Conservation (phyloP, 768 basidiomycete species). For the Pseudohyphozyma bogoriensis region DNA sequence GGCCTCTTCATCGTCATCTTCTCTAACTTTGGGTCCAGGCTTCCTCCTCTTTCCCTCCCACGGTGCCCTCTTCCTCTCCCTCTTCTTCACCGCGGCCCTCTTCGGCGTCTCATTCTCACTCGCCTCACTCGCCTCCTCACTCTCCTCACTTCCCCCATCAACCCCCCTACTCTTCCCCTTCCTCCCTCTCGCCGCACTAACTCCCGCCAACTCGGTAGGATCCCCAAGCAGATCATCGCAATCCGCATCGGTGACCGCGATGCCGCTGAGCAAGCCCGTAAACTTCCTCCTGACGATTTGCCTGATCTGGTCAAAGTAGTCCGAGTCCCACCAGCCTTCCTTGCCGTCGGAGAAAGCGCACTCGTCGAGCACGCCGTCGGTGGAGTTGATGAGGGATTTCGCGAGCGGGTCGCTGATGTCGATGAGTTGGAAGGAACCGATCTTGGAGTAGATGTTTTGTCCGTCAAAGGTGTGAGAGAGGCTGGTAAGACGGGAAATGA, state of each 20-base stretch:
- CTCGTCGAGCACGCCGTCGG: slow-evolving; percentile 55
- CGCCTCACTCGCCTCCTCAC: background rate
- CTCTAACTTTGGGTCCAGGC: background rate
- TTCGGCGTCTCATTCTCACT: background rate
- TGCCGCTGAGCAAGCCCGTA: slow-evolving; percentile 65
- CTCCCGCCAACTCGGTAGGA: background rate
- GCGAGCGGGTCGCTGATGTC: slow-evolving; percentile 83
- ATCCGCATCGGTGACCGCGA: slow-evolving; percentile 41
- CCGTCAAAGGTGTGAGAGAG: slow-evolving; percentile 86
- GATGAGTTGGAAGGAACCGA: slow-evolving; percentile 86
- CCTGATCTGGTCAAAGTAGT: slow-evolving; percentile 72
- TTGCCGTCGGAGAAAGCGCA: slow-evolving; percentile 60
- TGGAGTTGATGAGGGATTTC: slow-evolving; percentile 65
- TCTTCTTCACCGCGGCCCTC: background rate
- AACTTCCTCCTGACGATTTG: slow-evolving; percentile 67
- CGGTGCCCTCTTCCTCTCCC: background rate
- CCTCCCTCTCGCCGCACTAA: background rate
- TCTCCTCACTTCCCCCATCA: background rate
- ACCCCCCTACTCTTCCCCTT: background rate
- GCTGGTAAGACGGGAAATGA: slow-evolving; percentile 22
- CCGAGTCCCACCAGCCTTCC: slow-evolving; percentile 80
- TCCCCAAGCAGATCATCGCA: slow-evolving; percentile 2
- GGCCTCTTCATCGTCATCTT: background rate
- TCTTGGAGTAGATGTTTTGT: slow-evolving; percentile 61
- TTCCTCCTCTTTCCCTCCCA: background rate